Base-by-base conservation (phyloP, 176 grass and related monocot species). In the Rhynchospora tenuis region DNA sequence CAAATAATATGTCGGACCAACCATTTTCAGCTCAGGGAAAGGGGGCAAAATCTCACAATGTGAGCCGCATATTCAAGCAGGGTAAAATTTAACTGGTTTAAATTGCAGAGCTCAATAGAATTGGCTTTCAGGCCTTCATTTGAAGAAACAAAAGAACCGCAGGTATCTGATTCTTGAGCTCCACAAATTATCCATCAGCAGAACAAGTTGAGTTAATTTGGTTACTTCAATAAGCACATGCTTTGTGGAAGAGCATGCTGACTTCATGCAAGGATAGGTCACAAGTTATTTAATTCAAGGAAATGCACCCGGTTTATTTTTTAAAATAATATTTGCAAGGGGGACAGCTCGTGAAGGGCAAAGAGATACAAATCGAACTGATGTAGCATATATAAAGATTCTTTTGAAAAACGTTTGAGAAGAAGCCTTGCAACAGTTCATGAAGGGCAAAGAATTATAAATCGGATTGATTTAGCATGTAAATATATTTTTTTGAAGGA, bases 101-200 rank as follows among this genome's bases (percentile, higher is more conserved):
- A 54, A 55, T 29, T 5, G 29, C 20, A 20, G 42, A 71, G 19
- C 22, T 71, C 67, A 71, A 70, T 13, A 77, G 50, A 29, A 50
- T 77, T 77, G 73, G 15, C 26, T 8, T 77, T 56, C 15, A 1
- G 27, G 14, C 54, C 26, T 56, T 77, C n/a, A 46, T 71, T 12
- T 46, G 24, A 66, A 66, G 42, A 47, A 71, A 71, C 16, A 76
- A 77, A 52, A 29, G 48, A 10, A 77, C 50, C 6, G 73, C 12
- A 56, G 24, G 29, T 28, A 38, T 51, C 9, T 28, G 31, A 77
- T 22, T 27, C 73, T 77, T 77, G 67, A 19, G 48, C 26, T 77
- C 50, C 73, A 77, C 15, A 77, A 51, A 74, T 52, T 74, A 77
- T 77, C 56, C 31, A 3, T 77, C 73, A 55, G 26, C 24, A 77